Base-by-base conservation (phyloP, 2,329 filamentous ascomycete genomes). In the Pseudogymnoascus sp. region DNA sequence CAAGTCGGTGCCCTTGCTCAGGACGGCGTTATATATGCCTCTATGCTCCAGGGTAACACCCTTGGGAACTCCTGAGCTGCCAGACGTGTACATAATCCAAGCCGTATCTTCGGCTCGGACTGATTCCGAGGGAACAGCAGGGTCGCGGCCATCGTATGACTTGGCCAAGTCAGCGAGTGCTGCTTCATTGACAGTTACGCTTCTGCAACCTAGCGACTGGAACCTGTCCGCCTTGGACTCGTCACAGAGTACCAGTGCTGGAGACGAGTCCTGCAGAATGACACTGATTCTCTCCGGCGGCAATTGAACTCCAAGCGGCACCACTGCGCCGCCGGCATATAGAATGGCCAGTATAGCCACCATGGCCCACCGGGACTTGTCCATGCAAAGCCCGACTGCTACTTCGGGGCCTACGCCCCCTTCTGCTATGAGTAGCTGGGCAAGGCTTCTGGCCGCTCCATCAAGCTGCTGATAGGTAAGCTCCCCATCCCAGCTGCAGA, bases 31-130 rank as follows among this genome's bases (percentile, higher is more conserved):
- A 60, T 61, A 58, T n/a, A 68, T 60, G 20, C 64, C 57, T 14
- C 57, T 35, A 60, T 70, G 67, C 18, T 62, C 61, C 35, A 71
- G 61, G 35, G 78, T 72, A 22, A 80, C 76, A 25, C 78, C 78
- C 69, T 81, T 81, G 4, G 78, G 78, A 30, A 72, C 69, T 8
- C 78, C 78, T 1, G 78, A 80, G 18, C 77, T 79, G 14, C 78
- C 78, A n/a, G 75, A 80, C 60, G 77, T 80, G 22, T 39, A 61
- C 9, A 41, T 9, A 12, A 61, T 37, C 9, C 43, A 39, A 4
- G 47, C 60, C 15, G 50, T 30, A n/a, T 53, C 41, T 36, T n/a
- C 25, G 22, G 47, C n/a, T 25, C 30, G 14, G 38, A 41, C 38
- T 41, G 38, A 20, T 20, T 4, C 38, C 38, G 38, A 41, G 38